Percentiles rank a stretch among this genome's conserved stretches.
Evolutionary conservation across 371 early-diverging fungal genomes (phyloP).

Genomic region (Mucor lusitanicus): DNA sequence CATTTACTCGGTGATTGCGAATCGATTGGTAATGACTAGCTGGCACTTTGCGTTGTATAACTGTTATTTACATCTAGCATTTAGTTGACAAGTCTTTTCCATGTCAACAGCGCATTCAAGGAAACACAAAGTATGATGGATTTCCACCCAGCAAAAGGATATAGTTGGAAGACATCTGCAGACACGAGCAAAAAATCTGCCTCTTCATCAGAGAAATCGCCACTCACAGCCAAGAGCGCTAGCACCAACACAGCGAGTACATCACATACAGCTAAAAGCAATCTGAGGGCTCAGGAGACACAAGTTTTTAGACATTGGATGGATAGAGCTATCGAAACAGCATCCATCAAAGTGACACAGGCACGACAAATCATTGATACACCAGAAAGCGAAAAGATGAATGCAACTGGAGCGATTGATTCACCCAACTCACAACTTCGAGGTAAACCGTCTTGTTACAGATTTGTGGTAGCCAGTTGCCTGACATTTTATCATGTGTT

Average conservation of each 20-base stretch:
- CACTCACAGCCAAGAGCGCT: background rate
- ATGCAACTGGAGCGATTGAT: background rate
- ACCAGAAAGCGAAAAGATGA: background rate
- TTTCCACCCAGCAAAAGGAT: constrained; percentile 77
- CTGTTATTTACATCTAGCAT: background rate
- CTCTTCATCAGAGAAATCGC: background rate
- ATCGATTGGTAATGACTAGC: constrained; percentile 68
- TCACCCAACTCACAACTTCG: constrained; percentile 3
- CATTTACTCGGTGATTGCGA: constrained; percentile 78
- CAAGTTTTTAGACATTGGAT: constrained; percentile 46
- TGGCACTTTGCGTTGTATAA: background rate
- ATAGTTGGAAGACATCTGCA: constrained; percentile 65
- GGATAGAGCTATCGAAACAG: constrained; percentile 51
- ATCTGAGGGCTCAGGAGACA: constrained; percentile 46
- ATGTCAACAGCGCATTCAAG: constrained; percentile 73
- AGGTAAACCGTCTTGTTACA: constrained; percentile 3
- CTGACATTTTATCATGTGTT: background rate
- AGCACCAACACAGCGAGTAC: background rate
- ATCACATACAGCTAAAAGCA: constrained; percentile 11
- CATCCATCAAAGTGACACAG: constrained; percentile 35
- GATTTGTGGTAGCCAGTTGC: background rate
- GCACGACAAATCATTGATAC: constrained; percentile 27
- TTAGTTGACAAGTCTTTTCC: constrained; percentile 69
- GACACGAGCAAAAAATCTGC: constrained; percentile 2
- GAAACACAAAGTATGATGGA: constrained; percentile 64